Percentiles rank a stretch among this genome's conserved stretches.
phyloP scores from a whole-genome alignment of 1,284 basidiomycete species.

The Singerocomus inundabilis region DNA sequence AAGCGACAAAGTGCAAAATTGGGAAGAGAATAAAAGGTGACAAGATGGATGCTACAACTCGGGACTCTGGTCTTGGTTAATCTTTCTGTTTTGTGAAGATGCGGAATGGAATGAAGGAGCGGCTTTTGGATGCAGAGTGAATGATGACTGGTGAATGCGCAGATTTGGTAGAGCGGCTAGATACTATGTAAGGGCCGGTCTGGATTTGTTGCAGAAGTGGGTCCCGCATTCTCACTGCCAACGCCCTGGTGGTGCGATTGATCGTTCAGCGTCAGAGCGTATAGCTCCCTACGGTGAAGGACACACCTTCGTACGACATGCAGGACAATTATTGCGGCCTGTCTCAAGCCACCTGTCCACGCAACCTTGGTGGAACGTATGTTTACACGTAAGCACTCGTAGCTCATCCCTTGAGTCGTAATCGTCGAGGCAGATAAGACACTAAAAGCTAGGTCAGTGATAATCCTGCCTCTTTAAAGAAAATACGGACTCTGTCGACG shows the following conservation, averaged over 20 bases:
- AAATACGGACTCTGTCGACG: constrained; percentile 61
- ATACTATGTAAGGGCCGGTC: constrained; percentile 11
- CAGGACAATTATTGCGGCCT: constrained; percentile 87
- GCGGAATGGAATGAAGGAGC: constrained; percentile 20
- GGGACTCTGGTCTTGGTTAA: constrained; percentile 7
- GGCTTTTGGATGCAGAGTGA: constrained; percentile 8
- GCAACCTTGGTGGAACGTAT: constrained; percentile 83
- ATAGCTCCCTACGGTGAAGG: not conserved
- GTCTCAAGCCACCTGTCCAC: constrained; percentile 86
- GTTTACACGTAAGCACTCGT: constrained; percentile 76
- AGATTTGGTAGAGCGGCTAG: not conserved
- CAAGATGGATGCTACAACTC: constrained; percentile 27
- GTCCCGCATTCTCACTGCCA: constrained; percentile 17
- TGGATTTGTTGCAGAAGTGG: constrained; percentile 8
- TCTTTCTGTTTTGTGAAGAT: constrained; percentile 15
- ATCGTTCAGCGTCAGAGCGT: constrained; percentile 1
- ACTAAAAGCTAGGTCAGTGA: constrained; percentile 39
- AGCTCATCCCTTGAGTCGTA: constrained; percentile 74
- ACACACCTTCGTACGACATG: constrained; percentile 72
- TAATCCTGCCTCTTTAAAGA: not conserved
- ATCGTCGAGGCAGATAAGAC: constrained; percentile 82
- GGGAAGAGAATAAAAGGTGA: constrained; percentile 3
- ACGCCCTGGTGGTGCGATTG: constrained; percentile 24
- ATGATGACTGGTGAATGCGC: constrained; percentile 1
- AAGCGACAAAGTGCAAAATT: constrained; percentile 12